These are phyloP conservation scores for Salix purpurea DNA, from an alignment of 345 rosid genomes.

Conservation along the genomic window DNA sequence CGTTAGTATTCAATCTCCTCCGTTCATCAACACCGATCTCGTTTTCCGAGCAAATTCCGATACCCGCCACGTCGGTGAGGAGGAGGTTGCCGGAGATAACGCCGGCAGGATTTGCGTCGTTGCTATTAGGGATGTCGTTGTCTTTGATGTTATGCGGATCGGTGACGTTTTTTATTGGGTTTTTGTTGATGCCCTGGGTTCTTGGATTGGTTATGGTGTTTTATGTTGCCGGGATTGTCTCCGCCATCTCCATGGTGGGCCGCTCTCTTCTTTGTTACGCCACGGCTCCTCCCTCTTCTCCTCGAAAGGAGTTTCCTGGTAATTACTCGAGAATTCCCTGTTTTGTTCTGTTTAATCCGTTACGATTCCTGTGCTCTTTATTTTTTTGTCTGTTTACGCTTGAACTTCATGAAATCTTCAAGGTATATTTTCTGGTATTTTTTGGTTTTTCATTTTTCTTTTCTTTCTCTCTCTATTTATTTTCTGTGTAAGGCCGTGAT, in stretches of 20 bases:
- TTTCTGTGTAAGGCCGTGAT: not conserved
- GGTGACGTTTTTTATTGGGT: constrained; percentile 85
- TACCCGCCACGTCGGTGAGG: constrained; percentile 8
- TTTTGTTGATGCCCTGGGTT: constrained; percentile 94
- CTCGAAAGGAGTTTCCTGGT: constrained; percentile 54
- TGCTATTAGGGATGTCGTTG: constrained; percentile 76
- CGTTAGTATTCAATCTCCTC: constrained; percentile 55
- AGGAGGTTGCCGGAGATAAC: constrained; percentile 43
- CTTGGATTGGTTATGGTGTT: constrained; percentile 64
- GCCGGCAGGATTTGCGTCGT: constrained; percentile 77
- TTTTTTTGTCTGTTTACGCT: not conserved
- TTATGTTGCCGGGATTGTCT: constrained; percentile 73
- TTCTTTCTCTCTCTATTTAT: not conserved
- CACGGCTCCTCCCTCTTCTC: constrained; percentile 40
- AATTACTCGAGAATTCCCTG: not conserved
- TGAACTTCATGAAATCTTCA: not conserved
- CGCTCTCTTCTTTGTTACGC: constrained; percentile 56
- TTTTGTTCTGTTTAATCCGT: not conserved
- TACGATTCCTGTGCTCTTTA: not conserved
- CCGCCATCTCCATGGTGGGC: constrained; percentile 61
- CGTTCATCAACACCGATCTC: constrained; percentile 56
- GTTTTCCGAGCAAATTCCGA: constrained; percentile 34
- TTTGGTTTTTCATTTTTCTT: not conserved
- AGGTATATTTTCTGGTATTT: not conserved
- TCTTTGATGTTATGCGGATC: constrained; percentile 88